These are phyloP conservation scores for Fusarium domesticum DNA, from an alignment of 2,329 filamentous ascomycete genomes.

Conservation along the genomic window DNA sequence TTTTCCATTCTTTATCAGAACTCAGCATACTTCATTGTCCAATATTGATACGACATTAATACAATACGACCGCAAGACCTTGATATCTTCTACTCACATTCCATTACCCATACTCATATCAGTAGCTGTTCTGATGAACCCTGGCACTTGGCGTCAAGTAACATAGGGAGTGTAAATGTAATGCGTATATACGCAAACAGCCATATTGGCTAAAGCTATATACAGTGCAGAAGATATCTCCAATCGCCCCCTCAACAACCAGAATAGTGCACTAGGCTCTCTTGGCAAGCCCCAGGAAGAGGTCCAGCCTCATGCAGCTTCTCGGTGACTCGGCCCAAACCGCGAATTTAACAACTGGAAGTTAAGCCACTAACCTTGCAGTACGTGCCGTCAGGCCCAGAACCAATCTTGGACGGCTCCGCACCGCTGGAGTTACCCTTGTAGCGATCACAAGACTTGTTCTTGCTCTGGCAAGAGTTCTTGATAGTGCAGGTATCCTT, in stretches of 20 bases:
- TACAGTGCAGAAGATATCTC: background rate
- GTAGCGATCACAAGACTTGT: slow-evolving; percentile 23
- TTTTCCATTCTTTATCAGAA: too few species aligned
- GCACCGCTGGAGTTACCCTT: slow-evolving; percentile 19
- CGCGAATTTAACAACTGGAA: slow-evolving; percentile 11
- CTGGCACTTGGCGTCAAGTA: too few species aligned
- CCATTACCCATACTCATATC: too few species aligned
- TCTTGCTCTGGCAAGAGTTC: slow-evolving; percentile 21
- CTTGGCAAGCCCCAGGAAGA: too few species aligned
- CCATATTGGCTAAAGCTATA: background rate
- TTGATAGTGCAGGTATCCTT: slow-evolving; percentile 26
- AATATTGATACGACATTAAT: too few species aligned
- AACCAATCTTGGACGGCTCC: slow-evolving; percentile 26
- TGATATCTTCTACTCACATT: too few species aligned
- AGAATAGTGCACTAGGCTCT: background rate
- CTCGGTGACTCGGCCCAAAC: background rate
- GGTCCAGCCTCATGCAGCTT: background rate
- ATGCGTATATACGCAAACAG: background rate
- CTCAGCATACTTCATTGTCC: too few species aligned
- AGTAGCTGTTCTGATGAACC: too few species aligned
- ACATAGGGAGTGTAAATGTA: too few species aligned
- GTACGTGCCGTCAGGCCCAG: slow-evolving; percentile 22
- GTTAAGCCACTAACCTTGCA: slow-evolving; percentile 14
- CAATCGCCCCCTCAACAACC: background rate
- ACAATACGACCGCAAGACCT: too few species aligned